These are phyloP conservation scores for Hypholoma fasciculare DNA, from an alignment of 768 basidiomycete genomes.

Conservation along the genomic window DNA sequence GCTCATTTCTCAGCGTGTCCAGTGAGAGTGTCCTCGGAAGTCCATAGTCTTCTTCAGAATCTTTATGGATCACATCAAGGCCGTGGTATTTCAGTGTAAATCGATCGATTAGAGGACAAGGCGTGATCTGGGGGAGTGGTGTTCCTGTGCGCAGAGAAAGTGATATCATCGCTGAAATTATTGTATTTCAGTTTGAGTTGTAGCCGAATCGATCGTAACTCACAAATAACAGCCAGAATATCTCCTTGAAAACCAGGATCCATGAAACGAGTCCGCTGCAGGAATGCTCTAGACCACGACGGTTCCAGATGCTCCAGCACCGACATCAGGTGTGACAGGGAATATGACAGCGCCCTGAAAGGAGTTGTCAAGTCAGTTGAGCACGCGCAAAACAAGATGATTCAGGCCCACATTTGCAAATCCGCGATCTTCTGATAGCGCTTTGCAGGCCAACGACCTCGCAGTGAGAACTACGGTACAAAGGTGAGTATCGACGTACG, in stretches of 20 bases:
- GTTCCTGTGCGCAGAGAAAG: slow-evolving; percentile 71
- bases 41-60: slow-evolving; percentile 74
- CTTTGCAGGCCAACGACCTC: slow-evolving; percentile 79
- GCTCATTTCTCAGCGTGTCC: slow-evolving; percentile 73
- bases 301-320: slow-evolving; percentile 72
- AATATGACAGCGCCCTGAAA: slow-evolving; percentile 63
- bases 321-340: slow-evolving; percentile 73
- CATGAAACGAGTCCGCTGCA: slow-evolving; percentile 70
- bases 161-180: slow-evolving; percentile 65
- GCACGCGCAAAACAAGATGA: background rate
- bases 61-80: slow-evolving; percentile 66
- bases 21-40: slow-evolving; percentile 69
- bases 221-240: slow-evolving; percentile 79
- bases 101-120: slow-evolving; percentile 61
- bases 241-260: slow-evolving; percentile 87
- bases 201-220: slow-evolving; percentile 15
- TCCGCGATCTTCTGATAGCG: slow-evolving; percentile 72
- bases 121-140: slow-evolving; percentile 85
- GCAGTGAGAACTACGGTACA: slow-evolving; percentile 60
- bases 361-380: background rate
- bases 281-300: slow-evolving; percentile 75
- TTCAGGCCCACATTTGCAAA: slow-evolving; percentile 56
- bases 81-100: slow-evolving; percentile 53
- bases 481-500: slow-evolving; percentile 6
- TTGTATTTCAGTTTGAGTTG: background rate